Base-by-base conservation (phyloP, 768 basidiomycete genomes). In the Tylopilus rubrobrunneus region DNA sequence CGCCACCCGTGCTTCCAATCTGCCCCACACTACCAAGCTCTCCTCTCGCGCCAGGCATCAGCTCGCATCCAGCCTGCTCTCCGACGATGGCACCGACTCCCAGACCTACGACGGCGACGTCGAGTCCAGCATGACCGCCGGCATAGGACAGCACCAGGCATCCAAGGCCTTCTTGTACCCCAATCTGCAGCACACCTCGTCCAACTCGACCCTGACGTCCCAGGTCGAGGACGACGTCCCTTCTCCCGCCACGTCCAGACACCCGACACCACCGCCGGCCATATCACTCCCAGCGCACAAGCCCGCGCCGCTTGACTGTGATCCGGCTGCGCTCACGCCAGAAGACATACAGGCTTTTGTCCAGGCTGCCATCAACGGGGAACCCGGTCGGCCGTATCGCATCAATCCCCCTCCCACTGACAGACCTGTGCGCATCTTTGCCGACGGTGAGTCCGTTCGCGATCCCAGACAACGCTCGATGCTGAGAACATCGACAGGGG, bases 61-160 rank as follows among this genome's bases (percentile, higher is more conserved):
- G 48, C 76, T 85, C 12, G 81, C 81, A 4, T 71, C 75, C 48
- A 75, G 74, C 63, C 56, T 84, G 55, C 68, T 86, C 53, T 84
- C 82, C 19, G 87, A 89, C 60, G 85, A 84, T 40, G 83, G 89
- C 50, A 79, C 87, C 9, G 91, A 92, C 66, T 90, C 87, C 0
- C 91, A 90, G 8, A 92, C 90, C 0, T 92, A 94, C 69, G 92
- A 94, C 64, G 92, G 92, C 52, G 92, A 94, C 70, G 78, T 94
- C 52, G 92, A 93, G 67, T 87, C 84, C 43, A 85, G 83, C 61
- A 84, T 85, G 2, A 86, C 84, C 8, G 82, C 78, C 23, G 77
- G 80, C 31, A 70, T 74, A 8, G 80, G 81, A 45, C 71, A 68
- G 54, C 66, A 70, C 48, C 54, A 71, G 63, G 56, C 71, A 8